Evolutionary conservation across 306 rosid genomes (phyloP).

Genomic region (Lablab purpureus): DNA sequence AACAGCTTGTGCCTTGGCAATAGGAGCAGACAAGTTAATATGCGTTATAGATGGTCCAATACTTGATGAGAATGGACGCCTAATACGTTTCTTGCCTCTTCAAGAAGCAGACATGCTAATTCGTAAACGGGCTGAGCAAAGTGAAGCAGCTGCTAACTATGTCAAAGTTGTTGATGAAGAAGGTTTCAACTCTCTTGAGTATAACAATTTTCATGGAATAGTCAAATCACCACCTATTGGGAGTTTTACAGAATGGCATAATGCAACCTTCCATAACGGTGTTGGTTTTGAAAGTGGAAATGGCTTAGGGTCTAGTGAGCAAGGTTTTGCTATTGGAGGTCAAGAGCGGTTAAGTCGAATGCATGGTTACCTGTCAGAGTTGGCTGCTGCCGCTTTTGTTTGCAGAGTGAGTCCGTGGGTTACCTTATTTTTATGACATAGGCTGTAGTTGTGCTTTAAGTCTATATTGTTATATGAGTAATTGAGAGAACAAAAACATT

Average conservation of each 20-base stretch:
- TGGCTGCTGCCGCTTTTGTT: conserved; percentile 98
- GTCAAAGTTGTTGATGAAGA: conserved; percentile 85
- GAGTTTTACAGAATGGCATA: conserved; percentile 47
- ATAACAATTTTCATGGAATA: conserved; percentile 51
- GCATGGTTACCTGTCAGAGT: conserved; percentile 92
- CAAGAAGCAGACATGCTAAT: conserved; percentile 92
- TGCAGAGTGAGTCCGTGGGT: conserved; percentile 74
- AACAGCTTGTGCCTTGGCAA: conserved; percentile 94
- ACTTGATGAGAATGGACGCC: conserved; percentile 82
- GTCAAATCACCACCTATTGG: conserved; percentile 60
- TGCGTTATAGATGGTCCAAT: conserved; percentile 95
- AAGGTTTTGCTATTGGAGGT: conserved; percentile 94
- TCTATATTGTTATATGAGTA: conserved; percentile 6
- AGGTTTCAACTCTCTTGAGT: conserved; percentile 52
- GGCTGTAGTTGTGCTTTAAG: conserved; percentile 32
- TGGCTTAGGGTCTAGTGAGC: conserved; percentile 84
- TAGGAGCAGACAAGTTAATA: conserved; percentile 92
- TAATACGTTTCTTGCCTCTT: conserved; percentile 83
- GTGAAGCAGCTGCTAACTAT: conserved; percentile 94
- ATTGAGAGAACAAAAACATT: conserved; percentile 29
- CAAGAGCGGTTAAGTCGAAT: conserved; percentile 84
- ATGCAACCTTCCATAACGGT: conserved; percentile 78
- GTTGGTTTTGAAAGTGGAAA: conserved; percentile 88
- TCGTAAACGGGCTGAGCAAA: conserved; percentile 88
- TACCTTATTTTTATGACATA: conserved; percentile 15